phyloP scores from a whole-genome alignment of 345 rosid species.

The Arabis alpina region DNA sequence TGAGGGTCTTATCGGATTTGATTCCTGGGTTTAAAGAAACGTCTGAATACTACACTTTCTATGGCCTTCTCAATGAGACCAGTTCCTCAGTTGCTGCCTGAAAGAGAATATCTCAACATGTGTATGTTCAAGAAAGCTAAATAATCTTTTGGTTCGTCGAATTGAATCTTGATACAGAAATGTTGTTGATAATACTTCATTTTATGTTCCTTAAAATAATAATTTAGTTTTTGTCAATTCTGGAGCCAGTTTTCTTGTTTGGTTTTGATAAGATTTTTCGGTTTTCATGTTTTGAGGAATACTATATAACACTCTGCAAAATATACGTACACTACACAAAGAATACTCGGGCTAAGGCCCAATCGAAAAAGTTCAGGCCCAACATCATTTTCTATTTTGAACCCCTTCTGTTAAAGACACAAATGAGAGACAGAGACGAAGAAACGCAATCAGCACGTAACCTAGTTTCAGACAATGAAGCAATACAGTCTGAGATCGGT shows the following conservation, averaged over 20 bases:
- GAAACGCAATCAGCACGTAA: no score
- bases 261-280: neutral
- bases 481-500: no score
- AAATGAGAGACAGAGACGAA: no score
- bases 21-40: slow-evolving; percentile 73
- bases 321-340: no score
- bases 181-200: neutral
- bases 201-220: neutral
- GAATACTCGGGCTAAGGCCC: no score
- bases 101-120: slow-evolving; percentile 11
- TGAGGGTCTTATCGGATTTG: slow-evolving; percentile 86
- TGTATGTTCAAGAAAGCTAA: neutral
- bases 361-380: no score
- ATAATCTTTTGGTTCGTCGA: neutral
- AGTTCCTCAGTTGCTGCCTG: slow-evolving; percentile 48
- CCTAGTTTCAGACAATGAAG: no score
- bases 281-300: neutral
- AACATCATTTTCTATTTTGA: no score
- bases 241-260: slow-evolving; percentile 7
- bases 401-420: no score
- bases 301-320: no score
- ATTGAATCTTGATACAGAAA: neutral
- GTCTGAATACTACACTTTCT: slow-evolving; percentile 60
- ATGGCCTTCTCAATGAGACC: slow-evolving; percentile 71
- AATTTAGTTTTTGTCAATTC: neutral